These are phyloP conservation scores for Quercus phellos DNA, from an alignment of 331 rosid genomes.

Conservation along the genomic window DNA sequence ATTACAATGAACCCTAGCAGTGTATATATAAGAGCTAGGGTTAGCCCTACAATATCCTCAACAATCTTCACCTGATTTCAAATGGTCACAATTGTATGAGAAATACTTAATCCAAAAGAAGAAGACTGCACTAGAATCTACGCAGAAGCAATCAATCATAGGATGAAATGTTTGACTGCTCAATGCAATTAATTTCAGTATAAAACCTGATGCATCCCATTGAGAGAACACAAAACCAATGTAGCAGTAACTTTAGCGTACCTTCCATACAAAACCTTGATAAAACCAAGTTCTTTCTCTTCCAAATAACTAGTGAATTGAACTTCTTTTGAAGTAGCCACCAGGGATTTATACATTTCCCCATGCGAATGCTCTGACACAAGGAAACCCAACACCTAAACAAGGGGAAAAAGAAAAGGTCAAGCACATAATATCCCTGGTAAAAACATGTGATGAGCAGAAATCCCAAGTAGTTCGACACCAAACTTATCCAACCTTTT, in stretches of 20 bases:
- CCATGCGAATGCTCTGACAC: conserved; percentile 33
- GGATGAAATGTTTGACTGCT: not conserved
- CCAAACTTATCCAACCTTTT: conserved; percentile 46
- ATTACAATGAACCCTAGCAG: no score
- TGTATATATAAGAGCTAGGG: no score
- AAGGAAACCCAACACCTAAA: conserved; percentile 68
- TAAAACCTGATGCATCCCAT: not conserved
- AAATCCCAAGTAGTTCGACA: not conserved
- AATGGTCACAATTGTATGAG: not conserved
- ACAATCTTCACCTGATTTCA: not conserved
- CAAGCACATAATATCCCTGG: not conserved
- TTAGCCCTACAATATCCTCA: not conserved
- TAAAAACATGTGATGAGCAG: not conserved
- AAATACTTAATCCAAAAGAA: not conserved
- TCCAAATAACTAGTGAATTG: conserved; percentile 38
- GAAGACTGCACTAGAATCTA: not conserved
- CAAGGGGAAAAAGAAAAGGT: conserved; percentile 12
- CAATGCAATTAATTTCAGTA: not conserved
- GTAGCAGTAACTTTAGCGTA: conserved; percentile 22
- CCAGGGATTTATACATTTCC: conserved; percentile 27
- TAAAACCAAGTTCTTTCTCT: conserved; percentile 61
- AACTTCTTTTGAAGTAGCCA: conserved; percentile 42
- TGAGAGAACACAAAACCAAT: not conserved
- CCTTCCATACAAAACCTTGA: conserved; percentile 83
- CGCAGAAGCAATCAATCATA: not conserved